Conservation (phyloP, 345 rosid genomes). For the Corchorus olitorius region DNA sequence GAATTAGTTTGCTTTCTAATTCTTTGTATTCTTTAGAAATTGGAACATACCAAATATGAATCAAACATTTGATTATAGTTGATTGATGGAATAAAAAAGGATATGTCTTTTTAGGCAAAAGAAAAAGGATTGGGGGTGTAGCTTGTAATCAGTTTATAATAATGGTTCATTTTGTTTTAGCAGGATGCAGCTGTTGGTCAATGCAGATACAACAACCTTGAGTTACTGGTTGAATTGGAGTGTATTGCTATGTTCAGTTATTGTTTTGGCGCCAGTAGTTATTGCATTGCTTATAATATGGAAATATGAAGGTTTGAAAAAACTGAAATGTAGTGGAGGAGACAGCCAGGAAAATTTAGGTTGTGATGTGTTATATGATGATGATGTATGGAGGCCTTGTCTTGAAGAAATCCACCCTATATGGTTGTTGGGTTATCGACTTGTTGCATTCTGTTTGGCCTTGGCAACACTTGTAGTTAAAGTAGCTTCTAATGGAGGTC, state of each 20-base stretch:
- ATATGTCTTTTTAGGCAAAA: no score
- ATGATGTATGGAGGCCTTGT: constrained; percentile 66
- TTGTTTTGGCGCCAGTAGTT: constrained; percentile 46
- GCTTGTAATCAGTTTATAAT: background rate
- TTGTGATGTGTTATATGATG: constrained; percentile 29
- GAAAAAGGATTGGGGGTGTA: background rate
- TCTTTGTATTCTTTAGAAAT: background rate
- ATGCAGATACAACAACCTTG: constrained; percentile 37
- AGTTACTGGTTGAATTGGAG: constrained; percentile 79
- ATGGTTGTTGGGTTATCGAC: constrained; percentile 61
- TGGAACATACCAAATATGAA: background rate
- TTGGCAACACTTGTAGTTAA: constrained; percentile 37
- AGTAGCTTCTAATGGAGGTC: constrained; percentile 36
- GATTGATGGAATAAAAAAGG: background rate
- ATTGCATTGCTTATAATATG: constrained; percentile 42
- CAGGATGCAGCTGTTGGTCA: constrained; percentile 36
- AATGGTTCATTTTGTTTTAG: constrained; percentile 18
- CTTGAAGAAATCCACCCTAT: constrained; percentile 53
- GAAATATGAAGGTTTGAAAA: constrained; percentile 47
- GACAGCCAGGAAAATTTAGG: constrained; percentile 26
- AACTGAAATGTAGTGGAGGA: constrained; percentile 30
- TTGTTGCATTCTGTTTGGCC: constrained; percentile 56
- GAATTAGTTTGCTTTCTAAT: background rate
- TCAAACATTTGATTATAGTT: background rate
- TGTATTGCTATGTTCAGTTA: constrained; percentile 60